Evolutionary conservation across 371 early-diverging fungal genomes (phyloP), one percentile per base, ranked within the genome.

Genomic region (Mucor saturninus): DNA sequence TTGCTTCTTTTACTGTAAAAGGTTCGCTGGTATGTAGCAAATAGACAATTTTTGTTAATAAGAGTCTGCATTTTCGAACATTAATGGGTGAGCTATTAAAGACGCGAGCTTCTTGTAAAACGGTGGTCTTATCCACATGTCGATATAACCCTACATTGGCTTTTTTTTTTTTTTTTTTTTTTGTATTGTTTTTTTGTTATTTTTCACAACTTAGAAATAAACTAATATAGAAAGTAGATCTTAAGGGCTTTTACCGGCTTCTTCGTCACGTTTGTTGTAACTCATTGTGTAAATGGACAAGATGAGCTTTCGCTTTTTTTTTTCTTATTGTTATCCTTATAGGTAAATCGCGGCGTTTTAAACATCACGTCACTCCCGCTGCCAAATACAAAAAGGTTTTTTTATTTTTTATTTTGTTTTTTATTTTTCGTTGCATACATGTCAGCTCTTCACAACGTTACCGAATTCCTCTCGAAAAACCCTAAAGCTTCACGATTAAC

Each of bases 11-110:
- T 11, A 92, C 90, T 46, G 87, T 85, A 72, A 98, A 93, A 31
- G 87, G 80, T 75, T 98, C 96, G 15, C 91, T 92, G 59, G 92
- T 86, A 71, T 95, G 94, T 55, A 98, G 83, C 61, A 99, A 80
- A 66, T 95, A 96, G 45, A 95, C 83, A 46, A 99, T 90, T 76
- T 97, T 97, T n/a, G 98, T 94, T 64, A 98, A 71, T 50, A 96
- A 83, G 38, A 93, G 70, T 48, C 97, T 87, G 77, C 97, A 98
- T 79, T 96, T 95, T 69, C 93, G 81, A 21, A 97, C 92, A 69
- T 93, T 93, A 75, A 99, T 93, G 48, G 99, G 98, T 30, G 97
- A 88, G 67, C 93, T 95, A 79, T 98, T 97, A 82, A 98, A 98
- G 14, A 91, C 91, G 61, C 97, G 91, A 39, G 98, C 94, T 77